A percentile compares a stretch with the other conserved stretches of the same genome.
Conservation (phyloP, 768 basidiomycete species). For the Dentipellis fragilis region DNA sequence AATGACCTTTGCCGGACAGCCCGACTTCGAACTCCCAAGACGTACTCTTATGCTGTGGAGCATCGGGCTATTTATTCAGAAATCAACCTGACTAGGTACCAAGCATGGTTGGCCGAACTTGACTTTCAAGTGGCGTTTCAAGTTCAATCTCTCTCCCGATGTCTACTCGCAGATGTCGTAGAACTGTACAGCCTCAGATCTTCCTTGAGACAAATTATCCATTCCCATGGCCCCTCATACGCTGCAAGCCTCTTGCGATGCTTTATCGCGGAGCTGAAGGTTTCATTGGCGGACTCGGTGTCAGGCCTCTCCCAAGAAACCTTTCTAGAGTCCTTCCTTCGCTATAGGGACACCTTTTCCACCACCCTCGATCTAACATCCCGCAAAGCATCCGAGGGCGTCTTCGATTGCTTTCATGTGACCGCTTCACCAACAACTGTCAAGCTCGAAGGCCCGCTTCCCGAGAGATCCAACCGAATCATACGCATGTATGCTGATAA, state of each 20-base stretch:
- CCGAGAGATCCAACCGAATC: slow-evolving; percentile 53
- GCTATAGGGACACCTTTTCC: slow-evolving; percentile 20
- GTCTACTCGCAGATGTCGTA: slow-evolving; percentile 33
- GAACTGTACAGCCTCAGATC: slow-evolving; percentile 39
- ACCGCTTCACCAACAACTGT: slow-evolving; percentile 46
- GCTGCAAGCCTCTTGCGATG: slow-evolving; percentile 30
- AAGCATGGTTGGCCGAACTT: slow-evolving; percentile 24
- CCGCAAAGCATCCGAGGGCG: slow-evolving; percentile 10
- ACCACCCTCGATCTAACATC: background rate
- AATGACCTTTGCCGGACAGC: slow-evolving; percentile 28
- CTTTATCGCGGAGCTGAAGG: slow-evolving; percentile 21
- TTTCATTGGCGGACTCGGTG: slow-evolving; percentile 1
- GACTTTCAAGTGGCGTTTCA: slow-evolving; percentile 53
- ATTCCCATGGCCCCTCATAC: slow-evolving; percentile 24
- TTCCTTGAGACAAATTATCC: slow-evolving; percentile 22
- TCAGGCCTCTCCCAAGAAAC: background rate
- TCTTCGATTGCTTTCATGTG: slow-evolving; percentile 37
- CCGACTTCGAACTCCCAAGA: slow-evolving; percentile 18
- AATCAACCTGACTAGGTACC: slow-evolving; percentile 21
- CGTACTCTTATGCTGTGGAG: slow-evolving; percentile 30
- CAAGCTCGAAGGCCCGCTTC: slow-evolving; percentile 41
- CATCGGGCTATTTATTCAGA: slow-evolving; percentile 35
- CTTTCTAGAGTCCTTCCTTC: slow-evolving; percentile 9
- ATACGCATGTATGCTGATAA: slow-evolving; percentile 39
- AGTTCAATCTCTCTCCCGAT: slow-evolving; percentile 32